Conservation (phyloP, 2,329 filamentous ascomycete species). For the Curvularia spicifera region DNA sequence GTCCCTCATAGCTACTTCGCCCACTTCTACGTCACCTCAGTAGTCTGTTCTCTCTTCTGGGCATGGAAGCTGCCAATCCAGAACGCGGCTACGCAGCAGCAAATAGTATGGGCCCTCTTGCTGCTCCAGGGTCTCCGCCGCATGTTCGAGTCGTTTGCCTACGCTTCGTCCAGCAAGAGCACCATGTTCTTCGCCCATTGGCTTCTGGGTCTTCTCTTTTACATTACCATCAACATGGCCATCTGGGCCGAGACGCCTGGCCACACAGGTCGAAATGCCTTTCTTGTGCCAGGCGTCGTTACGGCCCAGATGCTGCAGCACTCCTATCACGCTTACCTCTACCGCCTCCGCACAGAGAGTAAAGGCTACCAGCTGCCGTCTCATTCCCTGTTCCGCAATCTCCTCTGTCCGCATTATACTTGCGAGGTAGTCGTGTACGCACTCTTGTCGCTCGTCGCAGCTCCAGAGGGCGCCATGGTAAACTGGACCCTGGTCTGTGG, state of each 20-base stretch:
- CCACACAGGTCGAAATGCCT: slow-evolving; percentile 44
- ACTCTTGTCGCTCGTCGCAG: slow-evolving; percentile 74
- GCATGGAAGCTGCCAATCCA: slow-evolving; percentile 63
- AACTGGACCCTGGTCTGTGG: slow-evolving; percentile 78
- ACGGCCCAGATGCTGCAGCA: slow-evolving; percentile 76
- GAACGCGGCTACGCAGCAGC: slow-evolving; percentile 60
- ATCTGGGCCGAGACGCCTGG: slow-evolving; percentile 81
- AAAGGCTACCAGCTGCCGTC: slow-evolving; percentile 81
- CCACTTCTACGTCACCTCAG: slow-evolving; percentile 81
- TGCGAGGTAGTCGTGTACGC: slow-evolving; percentile 87
- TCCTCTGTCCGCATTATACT: slow-evolving; percentile 90
- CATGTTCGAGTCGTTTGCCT: slow-evolving; percentile 73
- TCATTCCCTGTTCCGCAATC: slow-evolving; percentile 71
- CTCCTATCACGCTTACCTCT: slow-evolving; percentile 59
- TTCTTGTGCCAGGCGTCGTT: slow-evolving; percentile 69
- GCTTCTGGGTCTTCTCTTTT: slow-evolving; percentile 78
- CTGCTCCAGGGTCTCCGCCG: slow-evolving; percentile 75
- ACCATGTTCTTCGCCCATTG: slow-evolving; percentile 89
- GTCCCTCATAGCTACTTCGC: slow-evolving; percentile 90
- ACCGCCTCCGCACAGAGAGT: slow-evolving; percentile 47
- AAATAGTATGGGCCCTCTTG: slow-evolving; percentile 75
- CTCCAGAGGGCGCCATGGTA: slow-evolving; percentile 68
- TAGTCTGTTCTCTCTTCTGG: slow-evolving; percentile 77
- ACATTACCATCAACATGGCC: slow-evolving; percentile 73
- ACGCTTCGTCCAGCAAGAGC: slow-evolving; percentile 73